Conservation (phyloP, 2,329 filamentous ascomycete genomes). For the Penicillium palitans region DNA sequence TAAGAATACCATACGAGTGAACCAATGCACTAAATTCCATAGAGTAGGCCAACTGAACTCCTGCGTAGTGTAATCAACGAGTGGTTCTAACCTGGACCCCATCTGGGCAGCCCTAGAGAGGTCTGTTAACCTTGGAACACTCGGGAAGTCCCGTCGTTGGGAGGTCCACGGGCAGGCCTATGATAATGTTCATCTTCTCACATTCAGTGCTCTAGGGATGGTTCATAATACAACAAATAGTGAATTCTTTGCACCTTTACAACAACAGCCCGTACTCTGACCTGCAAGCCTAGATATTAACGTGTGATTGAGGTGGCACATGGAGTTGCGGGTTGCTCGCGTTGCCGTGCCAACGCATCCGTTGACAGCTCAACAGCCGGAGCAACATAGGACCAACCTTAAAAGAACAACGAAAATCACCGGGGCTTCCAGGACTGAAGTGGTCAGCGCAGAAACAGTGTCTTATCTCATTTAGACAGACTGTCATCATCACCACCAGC, state of each 20-base stretch:
- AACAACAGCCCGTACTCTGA: neutral
- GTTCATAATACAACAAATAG: neutral
- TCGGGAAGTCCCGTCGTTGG: neutral
- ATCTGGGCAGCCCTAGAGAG: neutral
- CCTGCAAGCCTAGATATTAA: neutral
- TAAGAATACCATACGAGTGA: neutral
- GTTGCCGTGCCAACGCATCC: conserved; percentile 9
- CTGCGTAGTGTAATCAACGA: neutral
- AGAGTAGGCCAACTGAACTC: neutral
- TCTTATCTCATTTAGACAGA: too few relatives aligned
- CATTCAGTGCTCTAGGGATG: neutral
- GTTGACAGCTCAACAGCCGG: conserved; percentile 6
- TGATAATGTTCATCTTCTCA: neutral
- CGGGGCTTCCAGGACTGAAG: neutral
- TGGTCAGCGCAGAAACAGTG: neutral
- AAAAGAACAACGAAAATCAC: neutral
- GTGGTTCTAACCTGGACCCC: neutral
- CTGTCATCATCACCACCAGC: neutral
- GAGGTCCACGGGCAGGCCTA: neutral
- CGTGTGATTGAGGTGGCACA: neutral
- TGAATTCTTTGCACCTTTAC: neutral
- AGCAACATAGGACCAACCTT: neutral
- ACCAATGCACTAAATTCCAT: neutral
- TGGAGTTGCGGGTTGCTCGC: neutral
- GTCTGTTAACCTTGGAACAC: neutral